Conservation (phyloP, 345 rosid species). For the Brassica juncea region DNA sequence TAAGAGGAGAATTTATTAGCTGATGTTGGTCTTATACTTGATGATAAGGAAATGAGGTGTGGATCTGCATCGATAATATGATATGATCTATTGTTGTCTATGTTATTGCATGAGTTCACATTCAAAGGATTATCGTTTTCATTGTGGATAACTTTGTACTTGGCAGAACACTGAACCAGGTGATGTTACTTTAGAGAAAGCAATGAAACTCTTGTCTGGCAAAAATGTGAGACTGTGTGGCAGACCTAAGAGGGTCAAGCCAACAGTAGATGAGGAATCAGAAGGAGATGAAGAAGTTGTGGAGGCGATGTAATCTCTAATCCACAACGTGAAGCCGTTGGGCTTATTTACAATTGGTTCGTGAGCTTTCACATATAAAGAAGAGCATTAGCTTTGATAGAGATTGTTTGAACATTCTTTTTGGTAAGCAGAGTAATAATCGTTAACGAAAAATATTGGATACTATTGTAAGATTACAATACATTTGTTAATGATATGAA, state of each 20-base stretch:
- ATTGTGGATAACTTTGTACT: conserved; percentile 23
- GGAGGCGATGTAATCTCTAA: conserved; percentile 21
- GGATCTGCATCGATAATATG: conserved; percentile 8
- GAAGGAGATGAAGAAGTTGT: conserved; percentile 36
- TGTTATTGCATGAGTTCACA: conserved; percentile 6
- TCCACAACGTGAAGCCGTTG: conserved; percentile 3
- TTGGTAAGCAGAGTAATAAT: conserved; percentile 33
- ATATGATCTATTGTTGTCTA: conserved; percentile 15
- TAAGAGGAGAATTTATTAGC: conserved; percentile 8
- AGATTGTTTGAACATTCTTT: conserved; percentile 24
- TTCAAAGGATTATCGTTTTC: conserved; percentile 8
- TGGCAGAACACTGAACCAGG: conserved; percentile 67
- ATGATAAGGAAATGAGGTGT: conserved; percentile 14
- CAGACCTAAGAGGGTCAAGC: conserved; percentile 64
- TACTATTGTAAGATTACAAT: conserved; percentile 27
- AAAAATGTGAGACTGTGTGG: conserved; percentile 59
- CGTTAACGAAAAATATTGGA: conserved; percentile 3
- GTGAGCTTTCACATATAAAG: conserved; percentile 12
- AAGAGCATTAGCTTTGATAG: conserved; percentile 23
- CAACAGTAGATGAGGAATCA: conserved; percentile 39
- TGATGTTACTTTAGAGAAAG: conserved; percentile 71
- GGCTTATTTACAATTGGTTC: conserved; percentile 10
- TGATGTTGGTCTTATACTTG: conserved; percentile 10
- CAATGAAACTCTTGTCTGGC: conserved; percentile 66
- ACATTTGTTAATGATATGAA: conserved; percentile 24